Base-by-base conservation (phyloP, 2,329 filamentous ascomycete genomes). In the Emydomyces testavorans region DNA sequence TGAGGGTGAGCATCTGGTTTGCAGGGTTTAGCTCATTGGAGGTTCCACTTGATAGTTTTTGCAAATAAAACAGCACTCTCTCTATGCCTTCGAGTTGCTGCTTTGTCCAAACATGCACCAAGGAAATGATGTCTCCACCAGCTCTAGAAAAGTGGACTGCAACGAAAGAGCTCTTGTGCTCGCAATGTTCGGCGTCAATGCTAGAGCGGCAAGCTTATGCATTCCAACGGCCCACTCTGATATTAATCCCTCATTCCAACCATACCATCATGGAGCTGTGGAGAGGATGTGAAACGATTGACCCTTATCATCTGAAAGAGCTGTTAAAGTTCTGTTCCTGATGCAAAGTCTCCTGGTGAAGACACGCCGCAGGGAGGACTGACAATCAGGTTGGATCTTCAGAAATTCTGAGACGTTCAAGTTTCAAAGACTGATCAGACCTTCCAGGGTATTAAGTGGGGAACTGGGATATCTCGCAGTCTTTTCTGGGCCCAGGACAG, bases 181-280 rank as follows among this genome's bases (percentile, higher is more conserved):
- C 13, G 7, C 32, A 35, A 35, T 11, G 15, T 18, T 11, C n/a
- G n/a, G n/a, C n/a, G n/a, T 29, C 26, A 29, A 29, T 6, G 11
- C n/a, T 31, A n/a, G 29, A 31, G 29, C 29, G 29, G 29, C 29
- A 31, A 31, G n/a, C n/a, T n/a, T n/a, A n/a, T n/a, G n/a, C n/a
- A n/a, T 35, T 40, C 6, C 7, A n/a, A 16, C 35, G 41, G 6
- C 16, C 32, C 21, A 46, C 20, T 4, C 2, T 5, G 29, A 11
- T 7, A 40, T 29, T 47, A 47, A 47, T 47, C 16, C 45, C 45
- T 47, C 45, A 47, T 24, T 43, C 32, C 21, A 35, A 18, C 23
- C 5, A 23, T 20, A 11, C 24, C n/a, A 31, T 16, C 18, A n/a
- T 38, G 15, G 28, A 28, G 21, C 8, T 15, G 43, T 46, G 43